phyloP scores from a whole-genome alignment of 225 moss, liverwort and hornwort species.

The Straminergon stramineum region DNA sequence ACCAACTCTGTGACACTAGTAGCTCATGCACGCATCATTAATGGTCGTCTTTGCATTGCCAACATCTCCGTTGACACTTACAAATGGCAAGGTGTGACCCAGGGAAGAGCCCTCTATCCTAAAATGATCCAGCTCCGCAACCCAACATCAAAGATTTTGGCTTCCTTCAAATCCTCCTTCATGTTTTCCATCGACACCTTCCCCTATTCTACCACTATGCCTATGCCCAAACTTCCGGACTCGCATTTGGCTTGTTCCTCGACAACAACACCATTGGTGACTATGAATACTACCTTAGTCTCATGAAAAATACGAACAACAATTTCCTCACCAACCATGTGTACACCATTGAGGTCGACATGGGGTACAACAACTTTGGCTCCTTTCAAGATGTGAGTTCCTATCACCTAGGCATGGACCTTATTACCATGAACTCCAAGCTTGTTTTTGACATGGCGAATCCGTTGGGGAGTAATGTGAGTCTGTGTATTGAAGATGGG shows the following conservation, averaged over 20 bases:
- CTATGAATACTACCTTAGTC: neutral
- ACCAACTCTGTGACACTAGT: constrained; percentile 4
- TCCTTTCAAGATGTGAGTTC: constrained; percentile 10
- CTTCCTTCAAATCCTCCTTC: constrained; percentile 33
- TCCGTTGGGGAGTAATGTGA: constrained; percentile 5
- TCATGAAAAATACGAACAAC: constrained; percentile 1
- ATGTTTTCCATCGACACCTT: constrained; percentile 23
- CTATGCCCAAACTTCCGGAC: neutral
- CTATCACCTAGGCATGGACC: constrained; percentile 35
- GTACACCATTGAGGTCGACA: constrained; percentile 38
- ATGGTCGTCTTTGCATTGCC: neutral
- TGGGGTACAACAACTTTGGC: neutral
- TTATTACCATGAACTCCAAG: constrained; percentile 28
- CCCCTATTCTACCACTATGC: neutral
- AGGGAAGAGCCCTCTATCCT: constrained; percentile 14
- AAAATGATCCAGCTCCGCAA: neutral
- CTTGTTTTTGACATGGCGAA: constrained; percentile 34
- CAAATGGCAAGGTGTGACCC: neutral
- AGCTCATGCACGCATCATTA: neutral
- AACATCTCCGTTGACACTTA: neutral
- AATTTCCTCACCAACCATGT: constrained; percentile 15
- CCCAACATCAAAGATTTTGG: neutral
- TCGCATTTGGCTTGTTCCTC: constrained; percentile 22
- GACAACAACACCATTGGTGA: constrained; percentile 3
- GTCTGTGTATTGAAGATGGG: constrained; percentile 26